Percentiles rank a stretch among this genome's conserved stretches.
phyloP scores from a whole-genome alignment of 305 asterid species.

The Ilex paraguariensis region DNA sequence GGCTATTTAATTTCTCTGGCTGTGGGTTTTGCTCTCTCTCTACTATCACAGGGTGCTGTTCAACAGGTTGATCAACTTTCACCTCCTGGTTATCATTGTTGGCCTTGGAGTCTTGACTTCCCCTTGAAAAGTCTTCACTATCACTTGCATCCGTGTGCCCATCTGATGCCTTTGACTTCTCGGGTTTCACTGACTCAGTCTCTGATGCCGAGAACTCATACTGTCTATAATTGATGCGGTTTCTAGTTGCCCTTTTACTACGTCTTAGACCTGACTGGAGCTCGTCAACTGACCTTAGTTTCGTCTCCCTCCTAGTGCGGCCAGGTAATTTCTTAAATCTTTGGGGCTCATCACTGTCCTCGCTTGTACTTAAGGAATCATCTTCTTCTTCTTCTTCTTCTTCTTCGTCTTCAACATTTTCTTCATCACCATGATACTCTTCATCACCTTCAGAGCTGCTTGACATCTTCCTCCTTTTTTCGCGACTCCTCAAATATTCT shows the following conservation, averaged over 20 bases:
- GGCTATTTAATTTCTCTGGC: slow-evolving; percentile 32
- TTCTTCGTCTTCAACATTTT: slow-evolving; percentile 70
- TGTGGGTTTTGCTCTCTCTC: slow-evolving; percentile 30
- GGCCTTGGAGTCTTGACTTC: slow-evolving; percentile 53
- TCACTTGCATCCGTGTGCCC: slow-evolving; percentile 46
- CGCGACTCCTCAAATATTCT: slow-evolving; percentile 62
- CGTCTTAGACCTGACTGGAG: slow-evolving; percentile 76
- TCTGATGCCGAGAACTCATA: slow-evolving; percentile 85
- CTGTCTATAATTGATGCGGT: slow-evolving; percentile 63
- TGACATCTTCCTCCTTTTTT: slow-evolving; percentile 50
- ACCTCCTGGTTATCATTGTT: slow-evolving; percentile 33
- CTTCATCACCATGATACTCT: slow-evolving; percentile 73
- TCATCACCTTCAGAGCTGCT: slow-evolving; percentile 95
- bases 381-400: slow-evolving; percentile 51
- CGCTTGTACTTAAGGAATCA: slow-evolving; percentile 55
- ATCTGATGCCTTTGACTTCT: slow-evolving; percentile 33
- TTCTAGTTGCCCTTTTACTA: slow-evolving; percentile 79
- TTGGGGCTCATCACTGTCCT: slow-evolving; percentile 50
- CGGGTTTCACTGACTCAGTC: slow-evolving; percentile 42
- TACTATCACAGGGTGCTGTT: slow-evolving; percentile 32
- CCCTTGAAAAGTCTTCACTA: slow-evolving; percentile 39
- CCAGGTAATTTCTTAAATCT: slow-evolving; percentile 40
- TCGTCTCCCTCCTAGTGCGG: slow-evolving; percentile 71
- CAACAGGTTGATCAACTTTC: slow-evolving; percentile 27
- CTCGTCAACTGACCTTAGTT: slow-evolving; percentile 53